Evolutionary conservation across 1,284 basidiomycete species (phyloP), one percentile per base, ranked within the genome.

Genomic region (Ustilago loliicola): DNA sequence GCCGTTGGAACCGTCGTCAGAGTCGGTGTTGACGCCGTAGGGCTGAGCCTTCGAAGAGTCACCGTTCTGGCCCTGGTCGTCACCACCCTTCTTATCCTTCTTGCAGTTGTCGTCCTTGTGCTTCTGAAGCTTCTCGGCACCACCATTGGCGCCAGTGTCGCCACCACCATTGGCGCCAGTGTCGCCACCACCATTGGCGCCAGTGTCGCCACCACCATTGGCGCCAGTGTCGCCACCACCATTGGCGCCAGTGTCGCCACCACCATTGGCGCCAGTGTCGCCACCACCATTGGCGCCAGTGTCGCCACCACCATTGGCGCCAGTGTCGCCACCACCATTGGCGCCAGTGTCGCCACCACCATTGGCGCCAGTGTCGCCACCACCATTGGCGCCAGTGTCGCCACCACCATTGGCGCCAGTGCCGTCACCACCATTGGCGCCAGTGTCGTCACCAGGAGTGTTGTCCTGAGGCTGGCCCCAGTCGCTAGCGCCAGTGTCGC

Each of bases 81-180:
- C 21, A n/a, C 19, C 21, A 17, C 32, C 48, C 48, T 32, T 15
- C 54, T 72, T 55, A 50, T 54, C 25, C 48, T 66, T 52, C 23
- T 62, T 55, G 55, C 63, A 56, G 42, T 62, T 55, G 55, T 60
- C 51, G 42, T 55, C 60, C 3, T 59, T 32, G 34, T 2, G 9
- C n/a, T 54, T 45, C 27, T 47, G 1, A 42, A 17, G 5, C 6
- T 19, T 7, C n/a, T n/a, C 11, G 5, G 5, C 32, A 34, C 32
- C 32, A 50, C 47, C 47, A 7, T 50, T 27, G 25, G 5, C 47
- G 5, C 7, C 47, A 50, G 47, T 8, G 29, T 51, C 5, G 1
- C 13, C 23, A 25, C 9, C 23, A 21, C n/a, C n/a, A n/a, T n/a
- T n/a, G n/a, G n/a, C n/a, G n/a, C n/a, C n/a, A n/a, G n/a, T n/a